Conservation (phyloP, 495 filamentous ascomycete species). For the Talaromyces ruber region DNA sequence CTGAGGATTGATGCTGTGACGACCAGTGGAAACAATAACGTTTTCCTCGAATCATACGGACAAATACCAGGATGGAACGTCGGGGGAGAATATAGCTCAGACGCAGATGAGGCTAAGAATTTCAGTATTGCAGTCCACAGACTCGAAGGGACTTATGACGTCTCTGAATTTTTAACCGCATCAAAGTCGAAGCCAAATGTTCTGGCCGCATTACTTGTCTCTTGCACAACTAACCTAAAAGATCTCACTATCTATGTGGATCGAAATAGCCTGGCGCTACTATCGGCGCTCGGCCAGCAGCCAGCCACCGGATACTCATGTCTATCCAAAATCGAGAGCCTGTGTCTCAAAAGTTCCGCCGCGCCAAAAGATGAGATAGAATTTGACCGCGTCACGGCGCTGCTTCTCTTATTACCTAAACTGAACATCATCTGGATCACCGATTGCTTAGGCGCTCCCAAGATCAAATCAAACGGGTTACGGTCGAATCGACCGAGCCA, state of each 20-base stretch:
- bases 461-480: neutral
- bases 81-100: neutral
- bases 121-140: neutral
- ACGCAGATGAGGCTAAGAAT: neutral
- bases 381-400: neutral
- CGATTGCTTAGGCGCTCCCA: neutral
- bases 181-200: neutral
- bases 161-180: neutral
- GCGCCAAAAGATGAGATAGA: neutral
- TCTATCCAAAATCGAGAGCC: slow-evolving; percentile 1
- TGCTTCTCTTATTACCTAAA: neutral
- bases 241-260: neutral
- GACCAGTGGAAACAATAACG: neutral
- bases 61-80: neutral
- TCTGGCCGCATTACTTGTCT: neutral
- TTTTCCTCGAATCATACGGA: neutral
- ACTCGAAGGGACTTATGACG: neutral
- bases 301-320: neutral
- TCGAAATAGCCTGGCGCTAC: neutral
- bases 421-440: neutral
- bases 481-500: neutral
- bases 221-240: neutral
- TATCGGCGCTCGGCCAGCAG: neutral
- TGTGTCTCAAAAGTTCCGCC: neutral
- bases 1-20: neutral